These are phyloP conservation scores for Potentilla sterilis DNA, from an alignment of 306 rosid genomes.

Conservation along the genomic window DNA sequence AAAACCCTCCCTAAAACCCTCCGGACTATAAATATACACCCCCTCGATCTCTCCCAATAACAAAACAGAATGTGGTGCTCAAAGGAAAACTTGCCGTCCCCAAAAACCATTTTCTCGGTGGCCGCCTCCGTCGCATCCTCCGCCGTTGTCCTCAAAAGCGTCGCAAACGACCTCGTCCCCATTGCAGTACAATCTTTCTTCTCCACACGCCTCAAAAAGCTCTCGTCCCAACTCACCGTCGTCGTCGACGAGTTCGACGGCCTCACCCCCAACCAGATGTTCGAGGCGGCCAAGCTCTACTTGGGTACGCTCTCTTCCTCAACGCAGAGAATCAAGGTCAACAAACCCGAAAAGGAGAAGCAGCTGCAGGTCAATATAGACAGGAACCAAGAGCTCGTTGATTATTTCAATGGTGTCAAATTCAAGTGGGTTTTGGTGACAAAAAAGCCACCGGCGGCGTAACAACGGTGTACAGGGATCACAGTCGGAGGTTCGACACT, in stretches of 20 bases:
- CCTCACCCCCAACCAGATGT: conserved; percentile 46
- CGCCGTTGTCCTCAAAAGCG: conserved; percentile 33
- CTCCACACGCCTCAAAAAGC: conserved; percentile 27
- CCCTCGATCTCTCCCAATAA: not conserved
- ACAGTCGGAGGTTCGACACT: conserved; percentile 33
- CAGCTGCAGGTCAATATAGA: conserved; percentile 38
- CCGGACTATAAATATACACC: not conserved
- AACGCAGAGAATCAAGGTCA: conserved; percentile 32
- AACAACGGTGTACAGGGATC: conserved; percentile 15
- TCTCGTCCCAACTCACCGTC: conserved; percentile 39
- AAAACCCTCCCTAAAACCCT: not conserved
- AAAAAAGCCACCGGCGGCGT: conserved; percentile 10
- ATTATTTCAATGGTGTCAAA: conserved; percentile 37
- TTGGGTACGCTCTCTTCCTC: conserved; percentile 35
- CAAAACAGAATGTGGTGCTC: conserved; percentile 8
- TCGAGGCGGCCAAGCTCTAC: conserved; percentile 43
- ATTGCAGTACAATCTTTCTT: conserved; percentile 19
- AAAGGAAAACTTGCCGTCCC: conserved; percentile 21
- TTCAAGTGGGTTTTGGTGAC: conserved; percentile 46
- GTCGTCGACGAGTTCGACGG: conserved; percentile 51
- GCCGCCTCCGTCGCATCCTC: conserved; percentile 49
- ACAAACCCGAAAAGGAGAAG: conserved; percentile 38
- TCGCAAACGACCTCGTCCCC: conserved; percentile 43
- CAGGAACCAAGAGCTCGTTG: conserved; percentile 36
- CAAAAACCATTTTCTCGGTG: conserved; percentile 30